Conservation (phyloP, 2,329 filamentous ascomycete species). For the Aspergillus intermedius region DNA sequence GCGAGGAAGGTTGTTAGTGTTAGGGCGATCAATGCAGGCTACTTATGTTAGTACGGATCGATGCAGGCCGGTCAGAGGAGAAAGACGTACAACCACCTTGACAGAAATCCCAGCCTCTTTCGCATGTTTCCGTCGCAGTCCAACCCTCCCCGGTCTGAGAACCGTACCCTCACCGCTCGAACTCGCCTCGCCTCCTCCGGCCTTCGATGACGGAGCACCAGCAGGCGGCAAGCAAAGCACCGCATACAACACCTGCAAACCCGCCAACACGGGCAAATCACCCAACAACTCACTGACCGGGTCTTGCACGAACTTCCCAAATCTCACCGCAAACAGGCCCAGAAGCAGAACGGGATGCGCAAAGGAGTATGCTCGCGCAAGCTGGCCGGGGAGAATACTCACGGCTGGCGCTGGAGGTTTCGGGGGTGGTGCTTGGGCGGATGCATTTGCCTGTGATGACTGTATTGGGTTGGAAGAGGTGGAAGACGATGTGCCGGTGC, state of each 20-base stretch:
- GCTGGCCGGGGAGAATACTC: conserved; percentile 41
- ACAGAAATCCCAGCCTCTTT: conserved; percentile 9
- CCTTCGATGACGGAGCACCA: conserved; percentile 21
- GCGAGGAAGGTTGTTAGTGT: conserved; percentile 46
- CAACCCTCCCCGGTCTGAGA: neutral
- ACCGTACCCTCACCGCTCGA: neutral
- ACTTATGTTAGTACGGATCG: neutral
- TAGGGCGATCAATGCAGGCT: conserved; percentile 68
- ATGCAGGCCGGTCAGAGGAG: neutral
- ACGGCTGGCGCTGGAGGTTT: conserved; percentile 36
- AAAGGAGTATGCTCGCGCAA: conserved; percentile 54
- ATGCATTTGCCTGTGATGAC: conserved; percentile 15
- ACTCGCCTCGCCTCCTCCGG: neutral
- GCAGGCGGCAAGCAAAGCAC: conserved; percentile 54
- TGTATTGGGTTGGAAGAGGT: neutral
- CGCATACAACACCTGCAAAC: conserved; percentile 57
- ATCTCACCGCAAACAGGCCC: conserved; percentile 56
- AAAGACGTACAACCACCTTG: conserved; percentile 21
- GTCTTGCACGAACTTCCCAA: conserved; percentile 61
- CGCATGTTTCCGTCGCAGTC: conserved; percentile 5
- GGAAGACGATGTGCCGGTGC: neutral
- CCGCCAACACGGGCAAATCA: conserved; percentile 56
- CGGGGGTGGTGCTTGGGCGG: conserved; percentile 22
- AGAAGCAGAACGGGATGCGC: conserved; percentile 63
- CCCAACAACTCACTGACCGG: conserved; percentile 59